These are phyloP conservation scores for Evernia prunastri DNA, from an alignment of 495 filamentous ascomycete genomes.

Conservation along the genomic window DNA sequence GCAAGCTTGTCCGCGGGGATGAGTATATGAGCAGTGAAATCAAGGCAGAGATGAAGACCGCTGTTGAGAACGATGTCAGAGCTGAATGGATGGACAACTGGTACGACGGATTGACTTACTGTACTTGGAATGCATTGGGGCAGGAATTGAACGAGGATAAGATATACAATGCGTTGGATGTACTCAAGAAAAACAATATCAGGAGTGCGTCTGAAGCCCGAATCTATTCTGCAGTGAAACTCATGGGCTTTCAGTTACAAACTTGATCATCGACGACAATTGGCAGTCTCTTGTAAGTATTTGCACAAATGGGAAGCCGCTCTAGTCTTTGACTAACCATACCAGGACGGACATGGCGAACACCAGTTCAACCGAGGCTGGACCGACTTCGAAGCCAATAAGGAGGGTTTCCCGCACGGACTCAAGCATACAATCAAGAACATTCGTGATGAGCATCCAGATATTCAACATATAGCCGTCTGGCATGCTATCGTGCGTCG, in stretches of 20 bases:
- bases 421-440: slow-evolving; percentile 58
- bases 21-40: slow-evolving; percentile 29
- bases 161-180: slow-evolving; percentile 65
- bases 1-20: slow-evolving; percentile 53
- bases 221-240: background rate
- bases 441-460: slow-evolving; percentile 63
- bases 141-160: slow-evolving; percentile 74
- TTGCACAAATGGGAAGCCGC: background rate
- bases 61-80: slow-evolving; percentile 42
- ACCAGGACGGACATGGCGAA: slow-evolving; percentile 48
- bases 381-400: slow-evolving; percentile 77
- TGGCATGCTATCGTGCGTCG: slow-evolving; percentile 75
- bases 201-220: slow-evolving; percentile 36
- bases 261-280: slow-evolving; percentile 91
- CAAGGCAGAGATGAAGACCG: slow-evolving; percentile 36
- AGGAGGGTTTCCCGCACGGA: slow-evolving; percentile 70
- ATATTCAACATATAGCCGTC: slow-evolving; percentile 78
- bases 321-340: slow-evolving; percentile 30
- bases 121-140: slow-evolving; percentile 92
- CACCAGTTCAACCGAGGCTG: slow-evolving; percentile 49
- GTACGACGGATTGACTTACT: slow-evolving; percentile 78
- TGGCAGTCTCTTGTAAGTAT: slow-evolving; percentile 72
- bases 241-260: slow-evolving; percentile 48
- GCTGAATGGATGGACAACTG: slow-evolving; percentile 76
- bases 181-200: slow-evolving; percentile 63